phyloP scores from a whole-genome alignment of 768 basidiomycete genomes.

The Lactarius vividus region DNA sequence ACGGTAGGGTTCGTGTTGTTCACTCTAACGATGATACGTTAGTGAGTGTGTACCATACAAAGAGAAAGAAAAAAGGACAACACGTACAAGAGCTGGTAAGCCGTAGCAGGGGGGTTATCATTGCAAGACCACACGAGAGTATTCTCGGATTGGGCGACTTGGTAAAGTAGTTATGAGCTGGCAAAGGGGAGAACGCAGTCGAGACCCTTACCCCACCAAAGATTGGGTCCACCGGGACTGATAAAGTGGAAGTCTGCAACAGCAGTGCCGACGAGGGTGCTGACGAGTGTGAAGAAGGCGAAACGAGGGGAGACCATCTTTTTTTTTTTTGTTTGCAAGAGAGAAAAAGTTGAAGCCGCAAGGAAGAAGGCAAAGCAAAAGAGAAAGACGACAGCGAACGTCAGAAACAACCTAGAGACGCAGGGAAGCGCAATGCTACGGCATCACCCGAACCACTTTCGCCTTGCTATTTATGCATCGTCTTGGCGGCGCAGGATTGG shows the following conservation, averaged over 20 bases:
- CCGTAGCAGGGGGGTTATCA: conserved; percentile 35
- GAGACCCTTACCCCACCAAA: conserved; percentile 60
- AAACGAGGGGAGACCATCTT: conserved; percentile 37
- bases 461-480: conserved; percentile 51
- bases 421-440: background rate
- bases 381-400: background rate
- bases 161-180: conserved; percentile 2
- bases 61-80: background rate
- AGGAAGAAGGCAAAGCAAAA: conserved; percentile 20
- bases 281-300: conserved; percentile 37
- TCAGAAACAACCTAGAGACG: background rate
- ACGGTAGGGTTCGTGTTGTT: conserved; percentile 44
- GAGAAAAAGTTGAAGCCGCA: background rate
- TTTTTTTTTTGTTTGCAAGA: background rate
- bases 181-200: background rate
- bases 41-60: conserved; percentile 22
- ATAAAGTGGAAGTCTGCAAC: conserved; percentile 46
- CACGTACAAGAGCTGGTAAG: conserved; percentile 35
- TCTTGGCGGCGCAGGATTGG: conserved; percentile 78
- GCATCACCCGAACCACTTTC: conserved; percentile 6
- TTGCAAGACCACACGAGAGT: conserved; percentile 58
- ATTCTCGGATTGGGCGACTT: conserved; percentile 59
- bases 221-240: conserved; percentile 40
- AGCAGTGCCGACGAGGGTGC: conserved; percentile 40
- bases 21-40: conserved; percentile 36